Conservation (phyloP, 495 filamentous ascomycete genomes). For the Tuber calosporum region DNA sequence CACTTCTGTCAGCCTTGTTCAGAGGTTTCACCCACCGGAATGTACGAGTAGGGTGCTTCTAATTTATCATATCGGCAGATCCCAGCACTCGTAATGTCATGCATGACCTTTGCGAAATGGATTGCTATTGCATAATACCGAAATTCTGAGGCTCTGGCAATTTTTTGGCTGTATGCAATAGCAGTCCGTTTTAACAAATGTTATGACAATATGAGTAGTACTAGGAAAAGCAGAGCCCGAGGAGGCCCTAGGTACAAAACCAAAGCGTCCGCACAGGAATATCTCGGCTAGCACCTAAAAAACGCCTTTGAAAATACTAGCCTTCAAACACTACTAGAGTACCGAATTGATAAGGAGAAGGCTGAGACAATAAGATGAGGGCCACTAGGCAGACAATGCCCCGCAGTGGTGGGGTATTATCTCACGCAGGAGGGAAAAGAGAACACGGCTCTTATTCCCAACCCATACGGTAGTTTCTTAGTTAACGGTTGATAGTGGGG, state of each 20-base stretch:
- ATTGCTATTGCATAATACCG: no score
- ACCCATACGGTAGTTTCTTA: background rate
- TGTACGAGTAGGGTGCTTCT: background rate
- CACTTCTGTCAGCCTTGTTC: background rate
- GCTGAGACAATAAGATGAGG: background rate
- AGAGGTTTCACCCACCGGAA: background rate
- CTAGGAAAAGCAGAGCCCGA: background rate
- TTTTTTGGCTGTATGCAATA: no score
- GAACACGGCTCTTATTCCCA: background rate
- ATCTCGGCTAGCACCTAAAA: background rate
- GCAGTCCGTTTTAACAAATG: no score
- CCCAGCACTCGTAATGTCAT: no score
- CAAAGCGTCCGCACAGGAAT: background rate
- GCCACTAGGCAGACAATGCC: background rate
- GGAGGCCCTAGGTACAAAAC: background rate
- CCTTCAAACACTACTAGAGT: background rate
- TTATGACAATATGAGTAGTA: no score
- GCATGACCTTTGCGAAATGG: no score
- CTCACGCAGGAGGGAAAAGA: background rate
- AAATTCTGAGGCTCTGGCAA: no score
- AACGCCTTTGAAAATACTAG: background rate
- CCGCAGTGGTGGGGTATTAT: background rate
- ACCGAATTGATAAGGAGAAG: background rate
- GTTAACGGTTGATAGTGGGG: background rate
- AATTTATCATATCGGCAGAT: background rate